Base-by-base conservation (phyloP, 306 rosid species). In the Vigna angularis region DNA sequence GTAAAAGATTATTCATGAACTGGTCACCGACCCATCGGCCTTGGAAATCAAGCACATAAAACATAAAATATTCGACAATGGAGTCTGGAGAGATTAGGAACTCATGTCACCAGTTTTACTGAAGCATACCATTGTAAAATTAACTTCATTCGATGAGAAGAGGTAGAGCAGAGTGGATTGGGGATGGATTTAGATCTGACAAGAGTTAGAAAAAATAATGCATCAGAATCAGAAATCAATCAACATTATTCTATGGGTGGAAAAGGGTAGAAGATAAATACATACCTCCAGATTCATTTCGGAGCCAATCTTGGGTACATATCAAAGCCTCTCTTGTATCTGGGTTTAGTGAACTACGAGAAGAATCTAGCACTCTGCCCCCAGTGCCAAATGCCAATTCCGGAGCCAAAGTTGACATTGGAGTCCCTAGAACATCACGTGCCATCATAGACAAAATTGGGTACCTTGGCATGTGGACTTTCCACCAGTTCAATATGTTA, bases 371-470 rank as follows among this genome's bases (percentile, higher is more conserved):
- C 79, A 96, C 83, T 86, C 98, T 88, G 24, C 87, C 93, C 14
- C 83, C 84, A 1, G 77, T 55, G 81, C 74, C 81, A 87, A 96
- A 93, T 76, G 94, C 92, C 45, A 72, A 81, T 73, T 93, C 97
- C 3, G 93, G 89, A 48, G 90, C 84, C 80, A 88, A 67, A 24
- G 91, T 96, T n/a, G 99, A 92, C 96, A 96, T 93, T 36, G 99
- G 99, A 81, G 97, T 91, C 55, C 94, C 99, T 6, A 96, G 91
- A 78, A 96, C 90, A 74, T 96, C 98, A 10, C 96, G 94, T 6
- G 97, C 99, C 97, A 93, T 91, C 98, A 90, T 95, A 18, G 98
- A 95, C 91, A 95, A 80, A 59, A 95, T 91, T 5, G 99, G 98
- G 81, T 95, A 95, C 87, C 98, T 91, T 14, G 98, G 99, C n/a